phyloP scores from a whole-genome alignment of 73 alveolate genomes.

The Paramecium octaurelia region DNA sequence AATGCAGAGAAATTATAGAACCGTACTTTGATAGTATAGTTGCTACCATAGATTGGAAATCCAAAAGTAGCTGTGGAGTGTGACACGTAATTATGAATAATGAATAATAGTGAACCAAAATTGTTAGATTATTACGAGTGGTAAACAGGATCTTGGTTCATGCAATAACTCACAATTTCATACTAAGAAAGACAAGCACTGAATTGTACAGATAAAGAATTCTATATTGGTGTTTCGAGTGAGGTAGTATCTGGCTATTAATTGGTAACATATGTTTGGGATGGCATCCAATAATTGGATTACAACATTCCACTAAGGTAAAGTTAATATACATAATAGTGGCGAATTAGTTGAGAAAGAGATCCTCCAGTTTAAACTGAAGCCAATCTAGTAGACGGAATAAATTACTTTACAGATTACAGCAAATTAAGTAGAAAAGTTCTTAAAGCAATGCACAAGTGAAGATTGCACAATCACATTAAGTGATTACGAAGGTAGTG shows the following conservation, averaged over 20 bases:
- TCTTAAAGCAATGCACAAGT: not conserved
- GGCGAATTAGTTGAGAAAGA: not conserved
- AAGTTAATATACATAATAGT: not conserved
- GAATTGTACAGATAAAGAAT: constrained; percentile 14
- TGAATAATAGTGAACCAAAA: not conserved
- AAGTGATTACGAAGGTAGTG: not conserved
- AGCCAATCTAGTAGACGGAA: not conserved
- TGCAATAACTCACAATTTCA: not conserved
- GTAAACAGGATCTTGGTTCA: not conserved
- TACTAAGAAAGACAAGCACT: not conserved
- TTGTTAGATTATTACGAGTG: constrained; percentile 27
- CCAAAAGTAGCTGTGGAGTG: constrained; percentile 17
- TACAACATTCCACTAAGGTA: constrained; percentile 26
- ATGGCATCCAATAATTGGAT: not conserved
- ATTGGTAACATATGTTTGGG: not conserved
- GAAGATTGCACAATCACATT: not conserved
- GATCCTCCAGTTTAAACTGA: not conserved
- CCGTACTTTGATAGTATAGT: not conserved
- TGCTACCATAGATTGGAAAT: constrained; percentile 17
- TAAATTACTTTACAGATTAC: not conserved
- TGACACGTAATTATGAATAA: not conserved
- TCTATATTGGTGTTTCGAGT: constrained; percentile 17
- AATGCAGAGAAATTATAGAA: not conserved
- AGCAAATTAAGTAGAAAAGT: not conserved
- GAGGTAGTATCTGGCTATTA: not conserved